Conservation (phyloP, 116 monocot genomes). For the Cymodocea nodosa region DNA sequence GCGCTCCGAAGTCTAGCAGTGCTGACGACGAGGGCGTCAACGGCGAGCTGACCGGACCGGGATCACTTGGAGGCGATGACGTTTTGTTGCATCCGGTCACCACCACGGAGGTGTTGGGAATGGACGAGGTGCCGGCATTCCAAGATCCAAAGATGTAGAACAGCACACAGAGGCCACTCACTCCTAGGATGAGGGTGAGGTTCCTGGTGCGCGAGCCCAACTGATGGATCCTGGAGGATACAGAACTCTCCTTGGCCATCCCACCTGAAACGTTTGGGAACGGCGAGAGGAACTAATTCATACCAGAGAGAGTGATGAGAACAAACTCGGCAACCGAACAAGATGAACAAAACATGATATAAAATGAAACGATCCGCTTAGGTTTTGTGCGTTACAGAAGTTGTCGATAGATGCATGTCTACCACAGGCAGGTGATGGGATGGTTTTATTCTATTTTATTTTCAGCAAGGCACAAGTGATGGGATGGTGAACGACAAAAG, state of each 20-base stretch:
- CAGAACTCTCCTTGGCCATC: conserved; percentile 63
- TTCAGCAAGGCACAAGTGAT: no score
- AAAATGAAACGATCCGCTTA: no score
- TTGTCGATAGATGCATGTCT: no score
- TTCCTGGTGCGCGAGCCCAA: conserved; percentile 30
- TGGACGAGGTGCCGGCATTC: conserved; percentile 24
- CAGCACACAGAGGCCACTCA: conserved; percentile 59
- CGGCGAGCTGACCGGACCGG: conserved; percentile 12
- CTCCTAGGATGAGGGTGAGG: conserved; percentile 30
- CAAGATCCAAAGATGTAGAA: conserved; percentile 81
- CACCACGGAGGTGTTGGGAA: background rate
- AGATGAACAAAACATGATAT: no score
- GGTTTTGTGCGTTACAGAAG: no score
- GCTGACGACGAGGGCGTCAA: background rate
- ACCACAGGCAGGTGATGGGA: no score
- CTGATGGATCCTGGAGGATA: conserved; percentile 53
- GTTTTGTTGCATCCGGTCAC: conserved; percentile 18
- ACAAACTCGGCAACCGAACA: no score
- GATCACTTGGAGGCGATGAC: background rate
- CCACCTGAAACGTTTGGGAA: conserved; percentile 4
- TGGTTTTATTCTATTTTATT: no score
- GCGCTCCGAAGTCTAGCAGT: conserved; percentile 47
- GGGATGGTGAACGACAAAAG: no score
- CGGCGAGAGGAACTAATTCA: background rate
- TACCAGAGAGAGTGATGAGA: no score